phyloP scores from a whole-genome alignment of 371 early-diverging fungal genomes.

The Syncephalastrum racemosum region DNA sequence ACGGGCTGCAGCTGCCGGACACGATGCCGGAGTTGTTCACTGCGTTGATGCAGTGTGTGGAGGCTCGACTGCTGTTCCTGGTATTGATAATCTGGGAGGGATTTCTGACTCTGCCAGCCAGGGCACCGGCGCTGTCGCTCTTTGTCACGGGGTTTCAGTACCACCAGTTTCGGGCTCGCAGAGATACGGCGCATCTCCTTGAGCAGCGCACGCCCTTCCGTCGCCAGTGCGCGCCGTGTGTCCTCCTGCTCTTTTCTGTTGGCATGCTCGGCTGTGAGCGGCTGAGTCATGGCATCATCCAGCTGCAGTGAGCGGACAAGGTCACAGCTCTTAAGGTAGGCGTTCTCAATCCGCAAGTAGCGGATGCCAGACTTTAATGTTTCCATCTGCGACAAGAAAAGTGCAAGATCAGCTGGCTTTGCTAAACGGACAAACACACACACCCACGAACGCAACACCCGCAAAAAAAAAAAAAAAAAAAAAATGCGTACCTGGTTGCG shows the following conservation, averaged over 20 bases:
- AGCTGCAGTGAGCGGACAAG: slow-evolving; percentile 45
- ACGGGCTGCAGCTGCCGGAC: slow-evolving; percentile 14
- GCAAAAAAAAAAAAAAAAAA: background rate
- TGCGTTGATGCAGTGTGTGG: slow-evolving; percentile 62
- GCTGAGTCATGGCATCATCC: slow-evolving; percentile 5
- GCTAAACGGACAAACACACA: too few relatives aligned
- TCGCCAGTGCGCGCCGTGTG: slow-evolving; percentile 24
- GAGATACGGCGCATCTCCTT: slow-evolving; percentile 52
- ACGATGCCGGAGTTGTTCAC: slow-evolving; percentile 54
- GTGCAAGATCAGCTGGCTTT: too few relatives aligned
- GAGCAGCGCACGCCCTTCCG: slow-evolving; percentile 35
- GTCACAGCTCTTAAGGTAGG: slow-evolving; percentile 67
- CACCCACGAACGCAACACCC: too few relatives aligned
- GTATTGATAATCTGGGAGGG: slow-evolving; percentile 68
- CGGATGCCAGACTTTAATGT: slow-evolving; percentile 72
- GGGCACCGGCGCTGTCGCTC: slow-evolving; percentile 12
- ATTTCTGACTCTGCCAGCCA: slow-evolving; percentile 59
- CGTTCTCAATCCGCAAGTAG: slow-evolving; percentile 80
- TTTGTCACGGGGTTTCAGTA: slow-evolving; percentile 30
- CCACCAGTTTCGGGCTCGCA: slow-evolving; percentile 58
- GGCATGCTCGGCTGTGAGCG: background rate
- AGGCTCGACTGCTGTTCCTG: slow-evolving; percentile 72
- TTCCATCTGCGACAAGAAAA: slow-evolving; percentile 37
- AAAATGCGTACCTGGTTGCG: slow-evolving; percentile 15
- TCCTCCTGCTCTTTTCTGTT: background rate